Evolutionary conservation across 2,329 filamentous ascomycete species (phyloP).

Genomic region (Sclerotinia trifoliorum): DNA sequence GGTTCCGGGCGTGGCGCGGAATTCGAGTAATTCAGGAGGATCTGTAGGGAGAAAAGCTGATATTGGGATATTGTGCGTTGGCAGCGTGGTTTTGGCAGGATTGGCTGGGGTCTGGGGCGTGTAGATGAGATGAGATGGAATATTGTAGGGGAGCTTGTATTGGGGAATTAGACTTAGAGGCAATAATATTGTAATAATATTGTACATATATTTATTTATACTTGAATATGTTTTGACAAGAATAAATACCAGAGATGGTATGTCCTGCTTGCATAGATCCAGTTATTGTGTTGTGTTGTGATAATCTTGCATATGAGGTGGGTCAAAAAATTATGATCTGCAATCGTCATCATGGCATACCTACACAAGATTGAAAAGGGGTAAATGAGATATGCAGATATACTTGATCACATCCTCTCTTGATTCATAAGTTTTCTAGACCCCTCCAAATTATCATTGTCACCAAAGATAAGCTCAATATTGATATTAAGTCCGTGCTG

Average conservation of each 20-base stretch:
- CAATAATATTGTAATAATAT: not conserved
- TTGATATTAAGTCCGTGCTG: not conserved
- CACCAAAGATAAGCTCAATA: not conserved
- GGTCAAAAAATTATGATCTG: slow-evolving; percentile 6
- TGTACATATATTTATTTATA: not conserved
- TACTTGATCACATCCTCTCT: not conserved
- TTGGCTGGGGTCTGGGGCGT: not conserved
- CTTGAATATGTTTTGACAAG: not conserved
- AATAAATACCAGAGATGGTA: not conserved
- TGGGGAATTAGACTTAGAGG: not conserved
- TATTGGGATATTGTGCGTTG: not conserved
- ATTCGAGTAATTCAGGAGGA: not conserved
- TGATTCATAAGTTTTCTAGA: not conserved
- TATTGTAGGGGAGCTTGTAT: not conserved
- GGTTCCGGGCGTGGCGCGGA: not conserved
- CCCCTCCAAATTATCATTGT: slow-evolving; percentile 2
- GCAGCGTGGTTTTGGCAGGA: not conserved
- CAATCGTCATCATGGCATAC: slow-evolving; percentile 3
- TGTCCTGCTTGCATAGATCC: not conserved
- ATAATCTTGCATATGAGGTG: not conserved
- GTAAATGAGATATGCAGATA: slow-evolving; percentile 8
- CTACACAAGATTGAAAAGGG: slow-evolving; percentile 1
- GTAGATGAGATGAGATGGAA: not conserved
- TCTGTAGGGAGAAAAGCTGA: no score
- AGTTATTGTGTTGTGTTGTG: not conserved